Evolutionary conservation across 2,329 filamentous ascomycete genomes (phyloP), one percentile per base, ranked within the genome.

Genomic region (Balansia obtecta): DNA sequence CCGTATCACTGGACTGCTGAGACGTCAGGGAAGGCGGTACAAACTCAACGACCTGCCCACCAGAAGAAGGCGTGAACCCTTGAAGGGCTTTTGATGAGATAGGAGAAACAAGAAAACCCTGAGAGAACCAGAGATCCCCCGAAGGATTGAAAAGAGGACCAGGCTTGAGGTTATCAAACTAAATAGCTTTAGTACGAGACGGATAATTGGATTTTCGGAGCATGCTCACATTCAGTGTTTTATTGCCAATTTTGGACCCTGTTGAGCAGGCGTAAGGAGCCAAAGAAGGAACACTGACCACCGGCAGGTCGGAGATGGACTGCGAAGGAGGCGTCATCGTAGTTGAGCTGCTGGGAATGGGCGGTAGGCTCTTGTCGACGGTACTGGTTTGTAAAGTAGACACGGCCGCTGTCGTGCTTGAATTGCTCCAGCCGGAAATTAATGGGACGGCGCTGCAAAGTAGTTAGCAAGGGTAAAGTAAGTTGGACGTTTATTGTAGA

Each of bases 121-220:
- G 60, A 27, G 68, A 70, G 50, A 71, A 71, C 68, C 68, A 71
- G 30, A 70, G 60, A 45, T 67, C 64, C 7, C 65, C 60, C 16
- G 62, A 58, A 1, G 68, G 68, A 20, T 70, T 70, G 57, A 68
- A 67, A 2, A 71, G 57, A 10, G 67, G 67, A 0, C 68, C 68
- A 8, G 61, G 52, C n/a, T 59, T 60, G 5, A 62, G 51, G 15
- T 60, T 57, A 49, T 71, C 68, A 51, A 71, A 71, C 68, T 71
- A 46, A 18, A 38, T 1, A 11, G 16, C 52, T 61, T 27, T 53
- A 64, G 55, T 32, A 33, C 27, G 6, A 2, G 4, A 30, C n/a
- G 12, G 13, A 7, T 22, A 13, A 12, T 2, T 46, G 46, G 10
- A 11, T 8, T 33, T 41, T 3, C n/a, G 8, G 3, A 34, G 20